Evolutionary conservation across 805 yeast species (phyloP), one percentile per base, ranked within the genome.

Genomic region (Barnettozyma vustinii): DNA sequence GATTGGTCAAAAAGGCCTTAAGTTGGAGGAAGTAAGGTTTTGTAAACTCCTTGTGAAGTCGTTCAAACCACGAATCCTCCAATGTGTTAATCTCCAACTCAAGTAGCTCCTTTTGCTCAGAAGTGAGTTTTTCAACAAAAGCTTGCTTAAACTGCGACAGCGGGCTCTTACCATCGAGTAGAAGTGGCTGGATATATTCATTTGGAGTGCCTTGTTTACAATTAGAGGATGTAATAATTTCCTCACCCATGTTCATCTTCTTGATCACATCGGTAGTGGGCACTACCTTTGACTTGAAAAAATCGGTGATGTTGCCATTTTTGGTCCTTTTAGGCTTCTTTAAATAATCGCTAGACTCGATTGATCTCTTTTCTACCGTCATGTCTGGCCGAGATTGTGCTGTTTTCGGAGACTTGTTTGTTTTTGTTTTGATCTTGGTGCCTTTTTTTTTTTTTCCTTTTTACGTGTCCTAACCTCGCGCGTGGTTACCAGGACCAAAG

Each of bases 11-110:
- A 55, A 85, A 90, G 55, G 66, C 63, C 57, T 92, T 92, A 56
- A 94, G 71, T 9, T 77, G 65, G 9, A 91, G 63, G 59, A 94
- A 94, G 63, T 90, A 92, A 4, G 96, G 91, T 63, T 91, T 88
- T 10, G 85, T 82, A 47, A 94, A 72, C 57, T 91, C 96, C 20
- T 69, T 62, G 57, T 82, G 79, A 18, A 94, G 70, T 2, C 77
- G 72, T 4, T 75, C 73, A 20, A 94, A 77, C 99, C 99, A 94
- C 0, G 88, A 73, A 10, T 77, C 76, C 52, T 87, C 90, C 52
- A 94, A 67, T 0, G 87, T 79, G 1, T 71, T 64, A 37, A 89
- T 77, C 63, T 94, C 99, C 9, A 85, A 68, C 18, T 73, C 64
- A 2, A 90, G 73, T 4, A 90, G 69, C 2, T 66, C 67, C 42